These are phyloP conservation scores for Aquanectria penicillioides DNA, from an alignment of 2,329 filamentous ascomycete species.

Conservation along the genomic window DNA sequence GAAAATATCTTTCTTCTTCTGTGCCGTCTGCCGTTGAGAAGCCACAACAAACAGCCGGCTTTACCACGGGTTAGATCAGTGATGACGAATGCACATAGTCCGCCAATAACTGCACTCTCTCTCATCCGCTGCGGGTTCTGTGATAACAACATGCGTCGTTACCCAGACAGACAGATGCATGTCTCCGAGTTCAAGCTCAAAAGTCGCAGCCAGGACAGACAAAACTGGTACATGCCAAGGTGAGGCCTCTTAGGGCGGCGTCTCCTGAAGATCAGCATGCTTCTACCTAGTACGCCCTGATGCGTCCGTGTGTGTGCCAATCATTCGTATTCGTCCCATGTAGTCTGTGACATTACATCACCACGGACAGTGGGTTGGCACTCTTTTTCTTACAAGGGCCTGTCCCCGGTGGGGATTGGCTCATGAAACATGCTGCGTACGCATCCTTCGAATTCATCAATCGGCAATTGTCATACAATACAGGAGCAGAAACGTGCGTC, in stretches of 20 bases:
- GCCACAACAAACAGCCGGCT: too few species aligned
- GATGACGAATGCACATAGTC: too few species aligned
- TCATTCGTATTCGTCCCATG: conserved; percentile 13
- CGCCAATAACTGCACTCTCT: too few species aligned
- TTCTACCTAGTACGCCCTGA: conserved; percentile 7
- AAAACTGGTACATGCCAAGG: too few species aligned
- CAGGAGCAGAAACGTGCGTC: too few species aligned
- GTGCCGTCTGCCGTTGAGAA: too few species aligned
- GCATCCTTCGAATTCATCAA: conserved; percentile 6
- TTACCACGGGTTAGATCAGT: too few species aligned
- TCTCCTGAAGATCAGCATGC: conserved; percentile 17
- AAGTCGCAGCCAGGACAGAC: not conserved
- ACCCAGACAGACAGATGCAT: too few species aligned
- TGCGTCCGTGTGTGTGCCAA: conserved; percentile 17
- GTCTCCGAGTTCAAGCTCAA: not conserved
- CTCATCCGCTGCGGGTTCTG: too few species aligned
- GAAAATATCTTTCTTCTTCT: too few species aligned
- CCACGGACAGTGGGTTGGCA: conserved; percentile 14
- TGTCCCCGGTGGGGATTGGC: not conserved
- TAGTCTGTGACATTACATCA: conserved; percentile 30
- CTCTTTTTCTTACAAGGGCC: conserved; percentile 1
- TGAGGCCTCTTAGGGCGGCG: not conserved
- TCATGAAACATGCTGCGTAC: conserved; percentile 18
- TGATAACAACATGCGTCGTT: too few species aligned
- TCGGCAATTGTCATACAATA: conserved; percentile 8